Base-by-base conservation (phyloP, 1,284 basidiomycete species). In the Ganoderma leucocontextum region DNA sequence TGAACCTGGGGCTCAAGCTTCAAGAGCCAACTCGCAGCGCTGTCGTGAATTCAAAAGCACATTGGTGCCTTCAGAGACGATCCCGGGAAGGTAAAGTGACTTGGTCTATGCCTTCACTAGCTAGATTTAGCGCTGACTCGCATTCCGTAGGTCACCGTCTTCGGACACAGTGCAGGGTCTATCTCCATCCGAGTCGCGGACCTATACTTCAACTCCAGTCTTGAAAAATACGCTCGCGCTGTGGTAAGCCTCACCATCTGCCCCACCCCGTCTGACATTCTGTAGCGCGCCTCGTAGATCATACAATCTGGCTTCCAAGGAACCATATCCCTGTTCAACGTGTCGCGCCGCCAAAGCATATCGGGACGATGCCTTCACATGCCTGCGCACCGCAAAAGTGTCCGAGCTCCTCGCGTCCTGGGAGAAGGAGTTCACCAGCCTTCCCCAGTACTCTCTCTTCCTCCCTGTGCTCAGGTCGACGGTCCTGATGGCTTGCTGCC, bases 121-220 rank as follows among this genome's bases (percentile, higher is more conserved):
- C n/a, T 15, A 6, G 22, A 5, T 29, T 57, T 36, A 17, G n/a
- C n/a, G 8, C 33, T 55, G 5, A 17, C 47, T 19, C 9, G 69
- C 12, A 41, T 25, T 12, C 25, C n/a, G n/a, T n/a, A 85, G 82
- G 84, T 88, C 29, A 89, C 86, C 0, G 75, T 86, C 4, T 85
- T 87, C 69, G 87, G 87, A 10, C 80, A 88, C 73, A 87, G 86
- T 70, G 87, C 87, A 5, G 87, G 87, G 1, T 76, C 86, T 0
- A 82, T 86, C 15, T 83, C 84, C 72, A 82, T n/a, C n/a, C n/a
- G n/a, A n/a, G n/a, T 81, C 10, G 78, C 82, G 0, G 73, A 81
- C 35, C 77, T 84, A 4, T 83, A 82, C 69, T 77, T 87, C 39
- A 82, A 85, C 69, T 80, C 83, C 0, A 75, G 77, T 12, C 70